These are phyloP conservation scores for Pharus latifolius DNA, from an alignment of 176 grass and related monocot genomes.

Conservation along the genomic window DNA sequence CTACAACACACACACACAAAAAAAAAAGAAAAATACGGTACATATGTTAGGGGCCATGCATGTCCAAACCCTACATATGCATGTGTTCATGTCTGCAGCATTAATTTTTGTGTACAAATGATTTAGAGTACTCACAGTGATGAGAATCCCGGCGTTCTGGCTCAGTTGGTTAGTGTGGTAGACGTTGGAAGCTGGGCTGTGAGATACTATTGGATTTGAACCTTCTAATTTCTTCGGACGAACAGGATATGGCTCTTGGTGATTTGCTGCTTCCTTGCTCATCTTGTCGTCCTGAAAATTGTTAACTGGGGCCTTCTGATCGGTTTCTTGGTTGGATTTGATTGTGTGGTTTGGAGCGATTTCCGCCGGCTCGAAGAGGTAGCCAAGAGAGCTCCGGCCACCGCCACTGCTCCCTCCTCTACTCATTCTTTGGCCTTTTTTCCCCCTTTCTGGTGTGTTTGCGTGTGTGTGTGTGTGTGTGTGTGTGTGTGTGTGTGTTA, in stretches of 20 bases:
- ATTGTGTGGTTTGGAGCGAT: neutral
- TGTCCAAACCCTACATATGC: neutral
- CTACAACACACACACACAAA: slow-evolving; percentile 14
- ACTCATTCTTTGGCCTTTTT: slow-evolving; percentile 37
- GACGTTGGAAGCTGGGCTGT: slow-evolving; percentile 24
- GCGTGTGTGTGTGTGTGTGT: neutral
- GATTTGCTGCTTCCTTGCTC: neutral
- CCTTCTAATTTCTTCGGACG: slow-evolving; percentile 22
- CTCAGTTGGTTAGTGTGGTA: slow-evolving; percentile 25
- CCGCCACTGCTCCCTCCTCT: slow-evolving; percentile 54
- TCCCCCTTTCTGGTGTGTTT: neutral
- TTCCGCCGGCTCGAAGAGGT: slow-evolving; percentile 67
- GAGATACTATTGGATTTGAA: slow-evolving; percentile 21
- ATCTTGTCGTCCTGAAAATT: neutral
- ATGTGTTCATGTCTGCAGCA: neutral
- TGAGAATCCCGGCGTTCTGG: slow-evolving; percentile 44
- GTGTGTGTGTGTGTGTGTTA: neutral
- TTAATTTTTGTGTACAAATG: neutral
- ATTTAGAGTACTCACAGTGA: slow-evolving; percentile 29
- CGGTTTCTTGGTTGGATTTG: neutral
- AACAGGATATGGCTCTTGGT: neutral
- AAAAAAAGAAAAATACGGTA: neutral
- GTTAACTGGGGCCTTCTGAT: neutral
- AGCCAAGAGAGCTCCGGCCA: slow-evolving; percentile 65
- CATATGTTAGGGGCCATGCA: neutral